A percentile compares a stretch with the other conserved stretches of the same genome.
phyloP scores from a whole-genome alignment of 1,139 yeast genomes.

The Hemisphaericaspora lyxosophila region DNA sequence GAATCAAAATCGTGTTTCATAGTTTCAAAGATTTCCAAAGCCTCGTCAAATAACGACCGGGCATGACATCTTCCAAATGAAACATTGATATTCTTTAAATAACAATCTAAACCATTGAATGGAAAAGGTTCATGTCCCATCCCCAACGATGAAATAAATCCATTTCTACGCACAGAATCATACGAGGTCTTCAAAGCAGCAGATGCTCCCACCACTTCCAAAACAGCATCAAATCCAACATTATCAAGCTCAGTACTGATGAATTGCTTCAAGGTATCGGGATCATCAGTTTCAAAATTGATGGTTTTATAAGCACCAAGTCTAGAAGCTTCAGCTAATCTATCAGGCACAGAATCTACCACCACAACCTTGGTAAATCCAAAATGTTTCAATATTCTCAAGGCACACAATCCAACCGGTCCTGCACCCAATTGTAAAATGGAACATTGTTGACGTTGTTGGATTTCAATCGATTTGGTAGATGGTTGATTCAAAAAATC shows the following conservation, averaged over 20 bases:
- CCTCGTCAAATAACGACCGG: constrained; percentile 55
- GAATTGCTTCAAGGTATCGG: constrained; percentile 23
- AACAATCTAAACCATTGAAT: constrained; percentile 58
- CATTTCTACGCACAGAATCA: constrained; percentile 57
- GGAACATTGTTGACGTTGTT: constrained; percentile 31
- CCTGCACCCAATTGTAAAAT: constrained; percentile 62
- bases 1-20: constrained; percentile 44
- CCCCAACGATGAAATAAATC: constrained; percentile 59
- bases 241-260: constrained; percentile 31
- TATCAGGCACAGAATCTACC: constrained; percentile 49
- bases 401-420: constrained; percentile 63
- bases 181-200: constrained; percentile 52
- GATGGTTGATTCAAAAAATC: constrained; percentile 35
- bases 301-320: constrained; percentile 46
- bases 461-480: constrained; percentile 15
- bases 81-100: constrained; percentile 54
- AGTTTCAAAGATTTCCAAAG: constrained; percentile 47
- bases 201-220: constrained; percentile 58
- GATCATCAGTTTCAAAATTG: constrained; percentile 42
- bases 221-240: constrained; percentile 55
- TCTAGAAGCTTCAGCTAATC: constrained; percentile 44
- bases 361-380: constrained; percentile 51
- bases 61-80: constrained; percentile 70
- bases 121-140: constrained; percentile 63
- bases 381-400: constrained; percentile 44